phyloP scores from a whole-genome alignment of 176 grass and related monocot genomes.

The Aechmea fasciata region DNA sequence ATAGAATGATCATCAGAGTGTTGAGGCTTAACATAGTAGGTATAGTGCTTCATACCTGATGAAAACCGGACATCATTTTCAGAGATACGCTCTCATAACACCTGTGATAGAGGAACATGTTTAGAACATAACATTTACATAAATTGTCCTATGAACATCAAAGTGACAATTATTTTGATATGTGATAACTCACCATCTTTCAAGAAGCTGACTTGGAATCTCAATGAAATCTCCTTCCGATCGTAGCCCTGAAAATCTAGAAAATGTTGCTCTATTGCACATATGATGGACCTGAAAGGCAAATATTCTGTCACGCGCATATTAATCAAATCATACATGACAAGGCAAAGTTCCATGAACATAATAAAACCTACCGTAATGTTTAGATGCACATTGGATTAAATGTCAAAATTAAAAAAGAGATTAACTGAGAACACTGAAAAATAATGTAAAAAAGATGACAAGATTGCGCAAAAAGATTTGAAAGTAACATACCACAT shows the following conservation, averaged over 20 bases:
- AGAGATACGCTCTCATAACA: slow-evolving; percentile 82
- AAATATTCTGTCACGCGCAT: background rate
- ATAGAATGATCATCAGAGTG: background rate
- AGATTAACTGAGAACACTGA: slow-evolving; percentile 9
- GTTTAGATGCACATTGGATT: too few relatives aligned
- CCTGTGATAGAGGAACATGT: slow-evolving; percentile 32
- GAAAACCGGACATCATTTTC: slow-evolving; percentile 95
- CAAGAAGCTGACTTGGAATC: slow-evolving; percentile 76
- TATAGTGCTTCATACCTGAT: slow-evolving; percentile 50
- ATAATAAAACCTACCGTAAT: background rate
- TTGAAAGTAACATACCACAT: slow-evolving; percentile 67
- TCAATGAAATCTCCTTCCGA: slow-evolving; percentile 80
- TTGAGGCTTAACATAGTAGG: background rate
- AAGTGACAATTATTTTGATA: background rate
- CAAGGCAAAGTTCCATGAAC: background rate
- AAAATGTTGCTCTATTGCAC: slow-evolving; percentile 67
- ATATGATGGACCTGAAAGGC: slow-evolving; percentile 77
- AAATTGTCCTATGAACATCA: background rate
- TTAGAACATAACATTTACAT: background rate
- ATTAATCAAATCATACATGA: background rate
- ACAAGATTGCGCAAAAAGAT: slow-evolving; percentile 10
- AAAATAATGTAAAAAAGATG: background rate
- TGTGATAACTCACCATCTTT: slow-evolving; percentile 56
- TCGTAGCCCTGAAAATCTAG: slow-evolving; percentile 67
- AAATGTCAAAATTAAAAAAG: background rate